Conservation (phyloP, 1,139 yeast genomes). For the Taiozyma sp. region DNA sequence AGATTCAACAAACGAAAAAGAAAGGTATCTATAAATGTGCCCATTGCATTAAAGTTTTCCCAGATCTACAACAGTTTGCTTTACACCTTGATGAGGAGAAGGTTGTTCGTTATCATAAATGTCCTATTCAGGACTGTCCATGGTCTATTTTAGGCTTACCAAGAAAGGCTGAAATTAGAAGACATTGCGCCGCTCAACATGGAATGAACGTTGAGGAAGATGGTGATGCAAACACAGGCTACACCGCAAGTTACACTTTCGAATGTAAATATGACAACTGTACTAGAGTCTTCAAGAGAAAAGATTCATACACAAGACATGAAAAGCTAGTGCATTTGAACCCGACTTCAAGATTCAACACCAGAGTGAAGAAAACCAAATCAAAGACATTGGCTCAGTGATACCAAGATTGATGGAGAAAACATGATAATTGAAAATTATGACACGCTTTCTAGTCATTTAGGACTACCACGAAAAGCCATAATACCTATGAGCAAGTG, state of each 20-base stretch:
- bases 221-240: neutral
- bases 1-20: slow-evolving; percentile 30
- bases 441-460: too few species aligned
- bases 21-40: slow-evolving; percentile 47
- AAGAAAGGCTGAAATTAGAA: slow-evolving; percentile 51
- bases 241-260: slow-evolving; percentile 14
- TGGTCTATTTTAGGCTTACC: slow-evolving; percentile 57
- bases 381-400: neutral
- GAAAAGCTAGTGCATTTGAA: slow-evolving; percentile 46
- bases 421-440: too few species aligned
- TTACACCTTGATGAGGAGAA: slow-evolving; percentile 40
- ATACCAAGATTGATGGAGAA: neutral
- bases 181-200: slow-evolving; percentile 60
- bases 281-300: slow-evolving; percentile 48
- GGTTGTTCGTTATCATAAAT: slow-evolving; percentile 38
- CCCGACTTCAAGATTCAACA: slow-evolving; percentile 38
- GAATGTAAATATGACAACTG: slow-evolving; percentile 37
- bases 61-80: slow-evolving; percentile 37
- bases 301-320: slow-evolving; percentile 53
- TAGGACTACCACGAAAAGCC: too few species aligned
- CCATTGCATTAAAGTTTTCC: slow-evolving; percentile 41
- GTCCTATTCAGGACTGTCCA: slow-evolving; percentile 53
- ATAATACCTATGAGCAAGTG: too few species aligned
- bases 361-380: slow-evolving; percentile 24
- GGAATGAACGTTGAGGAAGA: neutral